Evolutionary conservation across 2,329 filamentous ascomycete species (phyloP).

Genomic region (Exserohilum turcica): DNA sequence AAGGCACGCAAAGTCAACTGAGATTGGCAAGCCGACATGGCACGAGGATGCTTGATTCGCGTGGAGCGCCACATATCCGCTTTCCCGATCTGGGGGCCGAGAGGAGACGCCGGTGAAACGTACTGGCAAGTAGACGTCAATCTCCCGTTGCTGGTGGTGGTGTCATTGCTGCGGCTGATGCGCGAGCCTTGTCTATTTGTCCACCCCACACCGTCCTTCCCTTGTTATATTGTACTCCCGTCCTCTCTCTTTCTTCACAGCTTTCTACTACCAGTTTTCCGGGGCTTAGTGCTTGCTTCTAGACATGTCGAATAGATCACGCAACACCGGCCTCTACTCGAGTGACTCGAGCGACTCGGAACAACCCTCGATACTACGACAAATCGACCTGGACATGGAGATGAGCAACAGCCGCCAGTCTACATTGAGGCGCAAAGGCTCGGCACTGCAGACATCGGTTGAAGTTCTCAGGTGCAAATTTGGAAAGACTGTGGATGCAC

Average conservation of each 20-base stretch:
- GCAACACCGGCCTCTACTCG: slow-evolving; percentile 24
- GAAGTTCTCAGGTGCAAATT: slow-evolving; percentile 41
- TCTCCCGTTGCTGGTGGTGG: slow-evolving; percentile 2
- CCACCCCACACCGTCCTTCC: slow-evolving; percentile 7
- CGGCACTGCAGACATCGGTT: slow-evolving; percentile 38
- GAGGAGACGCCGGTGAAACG: slow-evolving; percentile 5
- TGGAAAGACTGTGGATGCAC: slow-evolving; percentile 24
- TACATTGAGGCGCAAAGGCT: slow-evolving; percentile 23
- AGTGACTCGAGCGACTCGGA: slow-evolving; percentile 19
- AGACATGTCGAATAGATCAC: slow-evolving; percentile 22
- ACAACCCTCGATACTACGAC: slow-evolving; percentile 22
- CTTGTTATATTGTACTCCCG: neutral
- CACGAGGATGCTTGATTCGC: slow-evolving; percentile 20
- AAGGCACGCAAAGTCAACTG: slow-evolving; percentile 3
- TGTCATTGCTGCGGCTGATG: slow-evolving; percentile 2
- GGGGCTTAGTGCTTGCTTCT: slow-evolving; percentile 6
- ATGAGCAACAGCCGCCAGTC: slow-evolving; percentile 11
- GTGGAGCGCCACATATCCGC: slow-evolving; percentile 6
- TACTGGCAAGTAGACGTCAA: slow-evolving; percentile 4
- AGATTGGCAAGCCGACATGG: slow-evolving; percentile 19
- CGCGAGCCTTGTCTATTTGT: slow-evolving; percentile 2
- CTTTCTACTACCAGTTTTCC: neutral
- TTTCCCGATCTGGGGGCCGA: slow-evolving; percentile 6
- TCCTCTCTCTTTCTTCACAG: neutral
- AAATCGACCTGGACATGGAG: slow-evolving; percentile 21